Evolutionary conservation across 2,329 filamentous ascomycete species (phyloP), one percentile per base, ranked within the genome.

Genomic region (Botrytis paeoniae): DNA sequence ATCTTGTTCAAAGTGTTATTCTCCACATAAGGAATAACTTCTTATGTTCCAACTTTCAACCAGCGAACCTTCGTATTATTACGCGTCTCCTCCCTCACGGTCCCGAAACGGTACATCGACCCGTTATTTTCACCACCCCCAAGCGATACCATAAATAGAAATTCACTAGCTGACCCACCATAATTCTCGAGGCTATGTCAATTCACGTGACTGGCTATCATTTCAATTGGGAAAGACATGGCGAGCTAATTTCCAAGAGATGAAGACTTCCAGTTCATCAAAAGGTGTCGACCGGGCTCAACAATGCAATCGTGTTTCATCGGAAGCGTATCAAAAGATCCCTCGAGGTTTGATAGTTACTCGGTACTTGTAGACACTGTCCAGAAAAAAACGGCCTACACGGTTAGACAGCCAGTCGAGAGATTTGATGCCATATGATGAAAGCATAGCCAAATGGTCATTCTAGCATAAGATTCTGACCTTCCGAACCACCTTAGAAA

Each of bases 91-190:
- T n/a, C 45, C 48, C 61, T 35, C 68, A 35, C 18, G 68, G 68
- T 39, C 39, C 39, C 54, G 14, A 14, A 45, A 20, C 29, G 35
- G 60, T 41, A 70, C 29, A 43, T 61, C 51, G 29, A n/a, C 39
- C 43, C 54, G 29, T 45, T 48, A 25, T 61, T 29, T 35, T 62
- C 2, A 22, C n/a, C 41, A 25, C 7, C n/a, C 18, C 68, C 22
- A 39, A 35, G 12, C 12, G 29, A 43, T 60, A 45, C 61, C 70
- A 72, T 68, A 72, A 72, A 72, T 72, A 72, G 70, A 57, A 22
- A 20, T n/a, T 29, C 7, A n/a, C 51, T 48, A 59, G 41, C 20
- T 68, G 61, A 72, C 51, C 70, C 62, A 72, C 70, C 39, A 9
- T 43, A 35, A 60, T 48, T 37, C 39, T 32, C 57, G 29, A 48